Percentiles rank a stretch among this genome's conserved stretches.
These are phyloP conservation scores for Coemansia erecta DNA, from an alignment of 192 early-diverging fungal species.

Conservation along the genomic window DNA sequence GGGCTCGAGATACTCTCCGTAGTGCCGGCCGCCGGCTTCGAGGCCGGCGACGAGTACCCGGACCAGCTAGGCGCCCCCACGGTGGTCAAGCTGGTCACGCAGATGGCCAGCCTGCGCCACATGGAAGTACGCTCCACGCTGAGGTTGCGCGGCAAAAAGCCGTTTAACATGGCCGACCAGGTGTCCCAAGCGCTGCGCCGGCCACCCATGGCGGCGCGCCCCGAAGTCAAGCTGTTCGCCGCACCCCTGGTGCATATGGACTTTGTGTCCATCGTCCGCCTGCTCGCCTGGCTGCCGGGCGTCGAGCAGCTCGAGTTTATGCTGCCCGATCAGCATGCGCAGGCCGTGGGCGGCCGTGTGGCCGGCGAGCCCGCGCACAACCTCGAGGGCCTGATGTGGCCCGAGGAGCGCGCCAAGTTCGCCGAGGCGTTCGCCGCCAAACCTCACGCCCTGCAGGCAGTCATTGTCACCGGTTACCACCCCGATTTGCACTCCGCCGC, in stretches of 20 bases:
- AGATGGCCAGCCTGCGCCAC: conserved; percentile 40
- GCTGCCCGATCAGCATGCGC: conserved; percentile 37
- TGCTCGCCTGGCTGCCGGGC: conserved; percentile 38
- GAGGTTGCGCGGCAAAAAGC: conserved; percentile 35
- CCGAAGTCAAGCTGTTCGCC: conserved; percentile 43
- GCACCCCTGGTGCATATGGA: conserved; percentile 45
- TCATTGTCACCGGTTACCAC: conserved; percentile 45
- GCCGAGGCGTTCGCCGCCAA: conserved; percentile 29
- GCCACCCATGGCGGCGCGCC: conserved; percentile 23
- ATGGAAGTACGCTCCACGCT: conserved; percentile 46
- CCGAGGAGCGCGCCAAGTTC: conserved; percentile 37
- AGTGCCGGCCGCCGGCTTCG: conserved; percentile 38
- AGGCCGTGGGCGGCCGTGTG: no score
- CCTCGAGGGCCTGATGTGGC: conserved; percentile 39
- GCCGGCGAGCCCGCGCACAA: conserved; percentile 26
- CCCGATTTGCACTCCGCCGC: conserved; percentile 43
- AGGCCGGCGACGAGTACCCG: conserved; percentile 50
- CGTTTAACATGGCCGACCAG: conserved; percentile 39
- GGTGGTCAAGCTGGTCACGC: conserved; percentile 35
- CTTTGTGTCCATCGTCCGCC: conserved; percentile 31
- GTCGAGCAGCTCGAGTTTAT: conserved; percentile 52
- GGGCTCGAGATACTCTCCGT: conserved; percentile 48
- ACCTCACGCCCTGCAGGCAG: conserved; percentile 43
- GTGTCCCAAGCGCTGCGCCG: conserved; percentile 27
- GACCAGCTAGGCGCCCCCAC: conserved; percentile 28